Evolutionary conservation across 2,329 filamentous ascomycete genomes (phyloP).

Genomic region (Biscogniauxia marginata): DNA sequence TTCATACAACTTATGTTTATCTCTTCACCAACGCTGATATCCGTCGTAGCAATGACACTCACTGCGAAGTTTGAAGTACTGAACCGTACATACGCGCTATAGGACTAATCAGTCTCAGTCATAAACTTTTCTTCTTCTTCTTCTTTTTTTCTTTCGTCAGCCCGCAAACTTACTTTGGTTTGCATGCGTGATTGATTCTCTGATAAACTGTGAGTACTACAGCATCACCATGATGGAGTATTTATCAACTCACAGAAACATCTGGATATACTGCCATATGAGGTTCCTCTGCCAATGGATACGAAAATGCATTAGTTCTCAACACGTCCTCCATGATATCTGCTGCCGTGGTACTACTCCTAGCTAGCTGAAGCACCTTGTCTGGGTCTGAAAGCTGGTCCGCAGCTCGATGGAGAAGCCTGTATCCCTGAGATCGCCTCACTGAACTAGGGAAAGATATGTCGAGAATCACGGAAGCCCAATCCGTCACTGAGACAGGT

Average conservation of each 20-base stretch:
- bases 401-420: conserved; percentile 29
- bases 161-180: conserved; percentile 32
- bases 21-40: conserved; percentile 27
- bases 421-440: conserved; percentile 28
- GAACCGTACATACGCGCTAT: conserved; percentile 34
- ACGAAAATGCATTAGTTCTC: conserved; percentile 35
- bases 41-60: conserved; percentile 23
- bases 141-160: too few relatives aligned
- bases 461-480: conserved; percentile 32
- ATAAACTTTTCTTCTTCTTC: too few relatives aligned
- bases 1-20: conserved; percentile 28
- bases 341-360: conserved; percentile 24
- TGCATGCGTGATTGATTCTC: conserved; percentile 36
- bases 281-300: conserved; percentile 23
- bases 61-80: conserved; percentile 25
- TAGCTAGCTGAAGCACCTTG: conserved; percentile 27
- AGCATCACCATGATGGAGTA: neutral
- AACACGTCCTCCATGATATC: conserved; percentile 36
- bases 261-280: conserved; percentile 28
- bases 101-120: conserved; percentile 1
- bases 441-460: conserved; percentile 32
- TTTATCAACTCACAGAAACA: conserved; percentile 18
- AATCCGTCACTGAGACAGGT: conserved; percentile 33
- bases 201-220: conserved; percentile 13
- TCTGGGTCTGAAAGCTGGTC: conserved; percentile 29